Evolutionary conservation across 2,329 filamentous ascomycete species (phyloP), one percentile per base, ranked within the genome.

Genomic region (Sarocladium oryzae): DNA sequence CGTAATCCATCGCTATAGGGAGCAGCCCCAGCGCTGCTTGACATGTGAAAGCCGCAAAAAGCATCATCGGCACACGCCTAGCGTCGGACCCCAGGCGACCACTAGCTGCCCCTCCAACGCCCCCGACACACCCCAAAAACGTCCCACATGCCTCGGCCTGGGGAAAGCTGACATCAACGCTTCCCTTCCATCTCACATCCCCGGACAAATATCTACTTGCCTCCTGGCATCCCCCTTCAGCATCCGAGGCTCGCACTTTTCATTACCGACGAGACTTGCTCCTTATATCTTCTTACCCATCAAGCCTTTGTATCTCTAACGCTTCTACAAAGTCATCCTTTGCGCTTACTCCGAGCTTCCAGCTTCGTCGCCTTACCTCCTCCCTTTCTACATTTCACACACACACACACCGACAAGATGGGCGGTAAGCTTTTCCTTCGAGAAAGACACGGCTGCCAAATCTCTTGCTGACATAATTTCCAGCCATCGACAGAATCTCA

Each of bases 401-500:
- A 40, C n/a, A n/a, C 24, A 24, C 32, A 54, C 40, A 15, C 49
- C 30, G 23, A 51, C 50, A 58, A 50, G 50, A 58, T 60, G 57
- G 57, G 57, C 56, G 57, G 57, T 59, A 49, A 55, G 57, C 57
- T 24, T 45, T 43, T 23, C 11, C 38, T 35, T 23, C 11, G 13
- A 28, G 37, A 13, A 21, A 15, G 21, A 10, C 9, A 15, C 3
- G 28, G 26, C 24, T 13, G 33, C 23, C 8, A 16, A 1, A 35
- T 26, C 13, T 18, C 18, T 11, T 30, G 10, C 57, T 60, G 52
- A 60, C 52, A 30, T 24, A 8, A n/a, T 28, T 7, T 20, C 8
- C 60, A 82, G 79, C 78, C 60, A 65, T 78, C 61, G 78, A 82
- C 57, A 71, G 79, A 69, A 69, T 82, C 54, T 71, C 74, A 50